These are phyloP conservation scores for Melastoma malabathricum DNA, from an alignment of 345 rosid genomes.

Conservation along the genomic window DNA sequence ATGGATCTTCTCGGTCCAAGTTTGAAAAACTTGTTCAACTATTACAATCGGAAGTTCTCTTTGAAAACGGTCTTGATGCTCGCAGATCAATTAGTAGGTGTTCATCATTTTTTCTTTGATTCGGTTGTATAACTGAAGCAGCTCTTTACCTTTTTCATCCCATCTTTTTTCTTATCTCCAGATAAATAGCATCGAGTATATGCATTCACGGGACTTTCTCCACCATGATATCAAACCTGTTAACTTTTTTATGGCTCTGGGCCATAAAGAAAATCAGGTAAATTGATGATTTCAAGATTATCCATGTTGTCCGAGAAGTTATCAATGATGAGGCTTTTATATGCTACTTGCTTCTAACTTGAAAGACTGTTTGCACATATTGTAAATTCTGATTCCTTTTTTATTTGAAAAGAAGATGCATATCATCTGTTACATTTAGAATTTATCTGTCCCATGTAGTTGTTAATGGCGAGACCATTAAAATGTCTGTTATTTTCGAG, in stretches of 20 bases:
- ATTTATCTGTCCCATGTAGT: too few species aligned
- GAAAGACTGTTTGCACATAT: too few species aligned
- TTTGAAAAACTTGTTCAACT: constrained; percentile 80
- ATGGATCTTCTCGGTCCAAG: constrained; percentile 94
- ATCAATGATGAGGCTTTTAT: too few species aligned
- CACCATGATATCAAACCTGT: constrained; percentile 94
- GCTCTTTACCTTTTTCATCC: constrained; percentile 3
- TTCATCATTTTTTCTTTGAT: constrained; percentile 4
- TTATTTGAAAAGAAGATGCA: too few species aligned
- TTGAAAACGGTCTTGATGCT: constrained; percentile 82
- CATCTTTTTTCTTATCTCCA: constrained; percentile 10
- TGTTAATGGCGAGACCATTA: too few species aligned
- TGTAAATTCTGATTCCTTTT: too few species aligned
- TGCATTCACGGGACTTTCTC: constrained; percentile 79
- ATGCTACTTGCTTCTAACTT: too few species aligned
- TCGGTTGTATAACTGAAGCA: constrained; percentile 1
- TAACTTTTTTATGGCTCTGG: constrained; percentile 83
- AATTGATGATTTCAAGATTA: neutral
- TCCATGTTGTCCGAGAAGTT: too few species aligned
- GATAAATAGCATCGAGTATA: constrained; percentile 83
- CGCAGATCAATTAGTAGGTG: constrained; percentile 81
- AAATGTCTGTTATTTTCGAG: too few species aligned
- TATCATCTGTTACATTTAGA: too few species aligned
- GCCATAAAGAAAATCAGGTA: constrained; percentile 93
- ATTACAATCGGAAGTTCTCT: constrained; percentile 62